Conservation (phyloP, 1,284 basidiomycete genomes). For the Anthracocystis setariae region DNA sequence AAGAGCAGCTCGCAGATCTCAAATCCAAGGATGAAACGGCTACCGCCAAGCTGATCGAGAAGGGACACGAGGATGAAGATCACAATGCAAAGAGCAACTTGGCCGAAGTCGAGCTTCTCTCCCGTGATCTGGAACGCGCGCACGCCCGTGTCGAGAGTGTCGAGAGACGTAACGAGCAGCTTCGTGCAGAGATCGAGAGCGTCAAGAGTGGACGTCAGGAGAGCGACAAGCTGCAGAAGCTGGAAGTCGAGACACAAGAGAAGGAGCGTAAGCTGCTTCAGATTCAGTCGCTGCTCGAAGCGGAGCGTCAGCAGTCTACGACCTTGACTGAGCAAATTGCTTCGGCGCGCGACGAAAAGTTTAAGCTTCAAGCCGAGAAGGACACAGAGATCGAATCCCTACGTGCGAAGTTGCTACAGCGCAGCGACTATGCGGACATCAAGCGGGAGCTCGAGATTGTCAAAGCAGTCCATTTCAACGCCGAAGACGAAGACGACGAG, state of each 20-base stretch:
- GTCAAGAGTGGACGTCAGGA: conserved; percentile 44
- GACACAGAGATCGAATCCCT: conserved; percentile 80
- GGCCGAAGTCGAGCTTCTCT: conserved; percentile 70
- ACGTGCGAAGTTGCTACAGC: conserved; percentile 69
- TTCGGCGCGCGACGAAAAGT: conserved; percentile 77
- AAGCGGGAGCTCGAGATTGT: conserved; percentile 65
- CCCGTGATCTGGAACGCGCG: conserved; percentile 89
- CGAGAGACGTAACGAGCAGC: conserved; percentile 89
- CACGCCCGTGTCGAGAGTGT: conserved; percentile 90
- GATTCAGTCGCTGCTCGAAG: conserved; percentile 31
- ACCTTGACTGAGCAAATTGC: conserved; percentile 76
- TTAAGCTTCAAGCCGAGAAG: conserved; percentile 75
- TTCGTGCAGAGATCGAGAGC: conserved; percentile 89
- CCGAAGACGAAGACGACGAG: conserved; percentile 71
- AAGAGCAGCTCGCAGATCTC: conserved; percentile 87
- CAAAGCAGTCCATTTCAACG: conserved; percentile 58
- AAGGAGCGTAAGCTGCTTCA: conserved; percentile 38
- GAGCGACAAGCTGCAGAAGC: conserved; percentile 74
- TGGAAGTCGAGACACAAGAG: conserved; percentile 73
- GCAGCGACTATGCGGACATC: conserved; percentile 82
- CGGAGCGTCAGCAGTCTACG: conserved; percentile 17
- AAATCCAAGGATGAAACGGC: conserved; percentile 89
- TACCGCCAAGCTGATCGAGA: conserved; percentile 88
- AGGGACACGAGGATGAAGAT: conserved; percentile 72
- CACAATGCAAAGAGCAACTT: conserved; percentile 21